Evolutionary conservation across 1,139 yeast species (phyloP).

Genomic region (Pichia sp.): DNA sequence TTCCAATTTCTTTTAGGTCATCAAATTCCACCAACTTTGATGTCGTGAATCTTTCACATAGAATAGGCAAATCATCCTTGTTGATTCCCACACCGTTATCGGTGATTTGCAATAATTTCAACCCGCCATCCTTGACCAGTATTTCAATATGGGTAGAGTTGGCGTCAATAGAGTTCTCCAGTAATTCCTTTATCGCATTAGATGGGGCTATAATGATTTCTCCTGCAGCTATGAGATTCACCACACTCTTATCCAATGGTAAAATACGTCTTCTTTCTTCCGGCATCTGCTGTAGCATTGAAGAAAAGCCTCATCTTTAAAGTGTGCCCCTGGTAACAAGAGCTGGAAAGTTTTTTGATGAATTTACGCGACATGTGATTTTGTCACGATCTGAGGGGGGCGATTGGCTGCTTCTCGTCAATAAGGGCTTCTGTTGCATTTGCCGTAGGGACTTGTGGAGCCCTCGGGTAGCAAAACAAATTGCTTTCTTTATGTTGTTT

Average conservation of each 20-base stretch:
- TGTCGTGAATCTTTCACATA: constrained; percentile 53
- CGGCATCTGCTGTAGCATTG: too few species aligned
- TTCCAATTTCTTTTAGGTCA: constrained; percentile 39
- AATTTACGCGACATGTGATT: too few species aligned
- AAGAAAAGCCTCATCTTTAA: too few species aligned
- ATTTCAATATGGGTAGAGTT: constrained; percentile 40
- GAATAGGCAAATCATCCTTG: constrained; percentile 36
- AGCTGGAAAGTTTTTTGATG: too few species aligned
- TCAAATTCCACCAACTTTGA: constrained; percentile 43
- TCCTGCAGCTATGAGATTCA: constrained; percentile 93
- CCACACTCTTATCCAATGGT: constrained; percentile 57
- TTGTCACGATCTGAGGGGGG: too few species aligned
- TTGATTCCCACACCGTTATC: constrained; percentile 48
- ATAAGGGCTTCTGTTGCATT: too few species aligned
- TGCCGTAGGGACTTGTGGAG: too few species aligned
- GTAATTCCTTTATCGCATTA: constrained; percentile 53
- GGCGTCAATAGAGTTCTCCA: constrained; percentile 51
- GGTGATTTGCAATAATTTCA: constrained; percentile 41
- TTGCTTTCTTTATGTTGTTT: too few species aligned
- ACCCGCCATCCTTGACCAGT: constrained; percentile 46
- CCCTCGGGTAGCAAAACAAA: too few species aligned
- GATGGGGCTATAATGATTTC: constrained; percentile 93
- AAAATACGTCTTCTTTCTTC: constrained; percentile 17
- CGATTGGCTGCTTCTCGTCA: too few species aligned
- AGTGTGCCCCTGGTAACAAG: too few species aligned